A percentile compares a stretch with the other conserved stretches of the same genome.
These are phyloP conservation scores for Heliosperma pusillum DNA, from an alignment of 148 eudicot species.

Conservation along the genomic window DNA sequence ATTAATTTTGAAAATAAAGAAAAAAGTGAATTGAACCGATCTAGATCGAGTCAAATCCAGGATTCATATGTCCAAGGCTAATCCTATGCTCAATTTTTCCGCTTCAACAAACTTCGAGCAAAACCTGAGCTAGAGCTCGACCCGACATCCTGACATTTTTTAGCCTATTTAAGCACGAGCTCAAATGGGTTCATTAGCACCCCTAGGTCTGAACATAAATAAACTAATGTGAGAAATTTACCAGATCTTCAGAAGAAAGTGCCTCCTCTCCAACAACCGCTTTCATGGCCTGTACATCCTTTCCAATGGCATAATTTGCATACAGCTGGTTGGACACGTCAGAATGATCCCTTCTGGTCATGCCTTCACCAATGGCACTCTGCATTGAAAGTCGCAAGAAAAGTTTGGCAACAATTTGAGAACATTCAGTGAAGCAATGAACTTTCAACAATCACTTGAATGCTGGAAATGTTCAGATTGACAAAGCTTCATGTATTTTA, in stretches of 20 bases:
- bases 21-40: no score
- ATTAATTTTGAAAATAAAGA: no score
- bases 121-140: not conserved
- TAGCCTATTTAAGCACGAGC: not conserved
- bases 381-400: slow-evolving; percentile 29
- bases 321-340: slow-evolving; percentile 99
- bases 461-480: not conserved
- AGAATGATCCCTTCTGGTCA: slow-evolving; percentile 97
- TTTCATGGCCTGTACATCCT: slow-evolving; percentile 99
- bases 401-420: not conserved
- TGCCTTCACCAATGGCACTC: slow-evolving; percentile 99
- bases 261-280: slow-evolving; percentile 99
- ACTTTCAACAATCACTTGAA: slow-evolving; percentile 1
- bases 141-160: not conserved
- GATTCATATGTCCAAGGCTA: no score
- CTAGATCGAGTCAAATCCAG: no score
- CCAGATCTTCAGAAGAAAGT: slow-evolving; percentile 98
- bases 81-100: no score
- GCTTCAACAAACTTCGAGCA: no score
- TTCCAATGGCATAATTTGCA: slow-evolving; percentile 98
- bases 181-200: not conserved
- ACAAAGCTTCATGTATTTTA: slow-evolving; percentile 20
- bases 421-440: not conserved
- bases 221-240: slow-evolving; percentile 23
- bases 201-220: not conserved